phyloP scores from a whole-genome alignment of 371 early-diverging fungal genomes.

The Gilbertella persicaria region DNA sequence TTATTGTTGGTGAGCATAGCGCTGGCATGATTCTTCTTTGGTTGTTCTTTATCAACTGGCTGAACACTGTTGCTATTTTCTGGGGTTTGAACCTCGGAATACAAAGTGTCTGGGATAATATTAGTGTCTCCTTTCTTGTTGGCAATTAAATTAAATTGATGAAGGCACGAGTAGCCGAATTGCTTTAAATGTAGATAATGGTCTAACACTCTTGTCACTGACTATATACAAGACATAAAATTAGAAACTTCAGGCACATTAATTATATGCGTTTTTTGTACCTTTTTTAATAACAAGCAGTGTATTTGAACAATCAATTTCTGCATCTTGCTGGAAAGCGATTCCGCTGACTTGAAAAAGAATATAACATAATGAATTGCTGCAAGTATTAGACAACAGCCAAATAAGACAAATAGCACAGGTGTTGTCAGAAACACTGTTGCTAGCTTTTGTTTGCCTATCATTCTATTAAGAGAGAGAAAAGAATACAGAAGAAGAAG shows the following conservation, averaged over 20 bases:
- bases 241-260: no score
- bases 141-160: background rate
- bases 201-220: no score
- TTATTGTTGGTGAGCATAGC: no score
- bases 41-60: no score
- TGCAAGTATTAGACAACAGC: background rate
- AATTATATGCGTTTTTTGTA: no score
- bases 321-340: background rate
- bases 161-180: background rate
- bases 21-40: no score
- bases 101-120: background rate
- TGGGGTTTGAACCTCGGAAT: background rate
- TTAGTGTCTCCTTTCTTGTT: background rate
- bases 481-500: background rate
- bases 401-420: background rate
- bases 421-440: background rate
- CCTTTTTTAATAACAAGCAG: background rate
- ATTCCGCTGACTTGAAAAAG: no score
- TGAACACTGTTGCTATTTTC: background rate
- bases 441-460: background rate
- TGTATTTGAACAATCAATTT: background rate
- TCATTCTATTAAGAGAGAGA: background rate
- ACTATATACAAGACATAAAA: no score
- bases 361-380: no score
- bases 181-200: background rate